Percentiles rank a stretch among this genome's conserved stretches.
These are phyloP conservation scores for Dioscorea cayenensis DNA, from an alignment of 116 monocot genomes.

Conservation along the genomic window DNA sequence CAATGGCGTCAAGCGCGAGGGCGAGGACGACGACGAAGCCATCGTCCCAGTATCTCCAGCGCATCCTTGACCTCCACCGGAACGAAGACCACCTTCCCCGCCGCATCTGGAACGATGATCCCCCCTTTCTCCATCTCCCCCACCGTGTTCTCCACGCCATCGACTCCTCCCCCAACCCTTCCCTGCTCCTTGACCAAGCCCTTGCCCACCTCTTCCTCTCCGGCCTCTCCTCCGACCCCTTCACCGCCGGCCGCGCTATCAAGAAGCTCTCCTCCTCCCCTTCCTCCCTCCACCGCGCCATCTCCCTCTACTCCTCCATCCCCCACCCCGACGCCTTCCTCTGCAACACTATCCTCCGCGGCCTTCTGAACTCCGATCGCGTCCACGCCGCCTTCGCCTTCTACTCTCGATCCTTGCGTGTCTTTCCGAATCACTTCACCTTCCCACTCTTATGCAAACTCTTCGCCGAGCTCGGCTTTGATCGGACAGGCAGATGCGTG, in stretches of 20 bases:
- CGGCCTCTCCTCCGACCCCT: constrained; percentile 31
- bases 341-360: constrained; percentile 39
- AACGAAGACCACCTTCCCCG: not conserved
- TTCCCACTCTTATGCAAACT: constrained; percentile 48
- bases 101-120: not conserved
- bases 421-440: constrained; percentile 43
- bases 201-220: constrained; percentile 28
- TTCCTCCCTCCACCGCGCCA: constrained; percentile 18
- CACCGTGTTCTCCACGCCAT: constrained; percentile 27
- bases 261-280: constrained; percentile 21
- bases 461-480: constrained; percentile 20
- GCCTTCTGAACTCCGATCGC: constrained; percentile 12
- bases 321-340: constrained; percentile 39
- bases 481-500: constrained; percentile 4
- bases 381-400: constrained; percentile 19
- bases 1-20: too few species aligned
- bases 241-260: constrained; percentile 41
- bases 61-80: not conserved
- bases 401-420: constrained; percentile 4
- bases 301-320: constrained; percentile 42
- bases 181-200: constrained; percentile 15
- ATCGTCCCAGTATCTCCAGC: not conserved
- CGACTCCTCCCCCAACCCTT: not conserved
- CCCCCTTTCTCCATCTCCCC: not conserved
- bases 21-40: too few species aligned